Evolutionary conservation across 2,329 filamentous ascomycete genomes (phyloP).

Genomic region (Mollisiaceae sp.): DNA sequence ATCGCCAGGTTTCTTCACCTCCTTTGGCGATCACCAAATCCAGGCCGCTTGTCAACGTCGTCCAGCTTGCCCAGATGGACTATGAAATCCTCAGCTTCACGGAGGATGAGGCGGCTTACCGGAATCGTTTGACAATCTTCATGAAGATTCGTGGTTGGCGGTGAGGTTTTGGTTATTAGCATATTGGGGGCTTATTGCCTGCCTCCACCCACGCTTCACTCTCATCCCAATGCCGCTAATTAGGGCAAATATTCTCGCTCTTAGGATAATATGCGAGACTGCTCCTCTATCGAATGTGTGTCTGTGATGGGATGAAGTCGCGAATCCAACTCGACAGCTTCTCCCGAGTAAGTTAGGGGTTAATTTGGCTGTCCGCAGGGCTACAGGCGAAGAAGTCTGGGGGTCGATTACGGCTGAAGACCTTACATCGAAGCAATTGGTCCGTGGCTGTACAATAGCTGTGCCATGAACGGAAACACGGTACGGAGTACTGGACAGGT

Average conservation of each 20-base stretch:
- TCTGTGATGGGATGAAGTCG: neutral
- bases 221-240: conserved; percentile 14
- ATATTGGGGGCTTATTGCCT: conserved; percentile 6
- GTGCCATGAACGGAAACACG: too few species aligned
- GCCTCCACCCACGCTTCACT: conserved; percentile 7
- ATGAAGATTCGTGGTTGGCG: conserved; percentile 11
- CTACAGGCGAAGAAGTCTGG: too few species aligned
- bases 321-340: neutral
- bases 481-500: too few species aligned
- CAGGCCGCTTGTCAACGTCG: conserved; percentile 9
- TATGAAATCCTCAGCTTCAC: conserved; percentile 15
- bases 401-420: too few species aligned
- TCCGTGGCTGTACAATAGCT: too few species aligned
- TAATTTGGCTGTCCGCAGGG: too few species aligned
- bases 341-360: too few species aligned
- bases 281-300: neutral
- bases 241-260: conserved; percentile 13
- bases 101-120: conserved; percentile 15
- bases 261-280: conserved; percentile 13
- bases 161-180: neutral
- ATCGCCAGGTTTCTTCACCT: conserved; percentile 22
- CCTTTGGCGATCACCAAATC: conserved; percentile 13
- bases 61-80: conserved; percentile 17
- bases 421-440: too few species aligned
- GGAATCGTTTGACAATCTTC: conserved; percentile 7